phyloP scores from a whole-genome alignment of 1,284 basidiomycete genomes.

The Tetrapyrgos nigripes region DNA sequence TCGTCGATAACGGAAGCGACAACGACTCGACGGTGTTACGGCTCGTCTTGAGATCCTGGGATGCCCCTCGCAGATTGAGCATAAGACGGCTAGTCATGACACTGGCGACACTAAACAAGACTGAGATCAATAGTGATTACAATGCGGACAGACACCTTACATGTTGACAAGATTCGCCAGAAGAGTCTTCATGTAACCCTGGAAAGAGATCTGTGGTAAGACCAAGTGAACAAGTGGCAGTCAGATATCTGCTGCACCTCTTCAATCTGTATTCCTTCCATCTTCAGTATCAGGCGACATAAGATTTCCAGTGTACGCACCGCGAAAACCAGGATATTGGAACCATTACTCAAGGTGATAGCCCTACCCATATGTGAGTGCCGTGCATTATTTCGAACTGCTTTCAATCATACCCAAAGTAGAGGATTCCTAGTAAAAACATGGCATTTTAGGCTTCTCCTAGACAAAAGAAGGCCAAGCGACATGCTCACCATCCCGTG shows the following conservation, averaged over 20 bases:
- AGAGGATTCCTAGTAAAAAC: constrained; percentile 1
- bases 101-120: constrained; percentile 5
- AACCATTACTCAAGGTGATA: constrained; percentile 1
- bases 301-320: neutral
- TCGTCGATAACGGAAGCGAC: neutral
- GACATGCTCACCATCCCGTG: constrained; percentile 10
- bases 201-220: neutral
- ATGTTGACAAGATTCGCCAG: constrained; percentile 10
- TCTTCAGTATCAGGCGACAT: neutral
- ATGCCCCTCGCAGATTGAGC: constrained; percentile 2
- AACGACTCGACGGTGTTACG: neutral
- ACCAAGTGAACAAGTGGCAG: neutral
- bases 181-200: constrained; percentile 10
- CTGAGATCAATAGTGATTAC: neutral
- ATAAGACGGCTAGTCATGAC: constrained; percentile 9
- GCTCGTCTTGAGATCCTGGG: neutral
- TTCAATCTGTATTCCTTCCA: neutral
- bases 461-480: neutral
- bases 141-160: neutral
- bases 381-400: neutral
- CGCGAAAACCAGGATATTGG: constrained; percentile 9
- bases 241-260: neutral
- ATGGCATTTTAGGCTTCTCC: neutral
- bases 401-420: neutral
- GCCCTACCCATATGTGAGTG: neutral